These are phyloP conservation scores for Arachnomyces sp. DNA, from an alignment of 2,329 filamentous ascomycete genomes.

Conservation along the genomic window DNA sequence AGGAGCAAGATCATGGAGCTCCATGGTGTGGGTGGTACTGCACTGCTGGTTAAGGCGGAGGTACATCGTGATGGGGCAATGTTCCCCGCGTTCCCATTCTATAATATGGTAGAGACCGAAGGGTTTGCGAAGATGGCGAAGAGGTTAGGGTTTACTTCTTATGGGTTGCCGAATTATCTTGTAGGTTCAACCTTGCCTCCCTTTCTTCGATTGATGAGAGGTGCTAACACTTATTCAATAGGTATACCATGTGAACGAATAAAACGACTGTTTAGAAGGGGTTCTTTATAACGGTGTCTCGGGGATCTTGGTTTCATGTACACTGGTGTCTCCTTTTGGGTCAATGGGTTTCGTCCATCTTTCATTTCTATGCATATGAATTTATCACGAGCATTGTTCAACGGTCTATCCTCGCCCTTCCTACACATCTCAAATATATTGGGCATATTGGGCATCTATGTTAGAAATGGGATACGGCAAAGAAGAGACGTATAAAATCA, in stretches of 20 bases:
- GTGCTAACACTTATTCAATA: too few species aligned
- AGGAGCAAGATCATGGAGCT: conserved; percentile 59
- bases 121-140: conserved; percentile 97
- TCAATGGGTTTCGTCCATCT: too few species aligned
- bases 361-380: too few species aligned
- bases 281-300: neutral
- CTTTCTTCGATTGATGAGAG: too few species aligned
- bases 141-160: conserved; percentile 74
- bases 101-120: conserved; percentile 94
- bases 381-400: conserved; percentile 2
- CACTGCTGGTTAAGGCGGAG: conserved; percentile 87
- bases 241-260: conserved; percentile 3
- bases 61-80: conserved; percentile 96
- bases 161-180: conserved; percentile 93
- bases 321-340: neutral
- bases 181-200: conserved; percentile 44
- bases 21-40: conserved; percentile 89
- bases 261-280: neutral
- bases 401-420: too few species aligned
- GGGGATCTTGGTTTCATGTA: too few species aligned
- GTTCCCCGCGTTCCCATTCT: conserved; percentile 95
- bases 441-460: too few species aligned
- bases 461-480: too few species aligned
- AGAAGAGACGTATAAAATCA: too few species aligned
- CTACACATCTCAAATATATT: too few species aligned